phyloP scores from a whole-genome alignment of 441 rosid genomes.

The Capsella rubella region DNA sequence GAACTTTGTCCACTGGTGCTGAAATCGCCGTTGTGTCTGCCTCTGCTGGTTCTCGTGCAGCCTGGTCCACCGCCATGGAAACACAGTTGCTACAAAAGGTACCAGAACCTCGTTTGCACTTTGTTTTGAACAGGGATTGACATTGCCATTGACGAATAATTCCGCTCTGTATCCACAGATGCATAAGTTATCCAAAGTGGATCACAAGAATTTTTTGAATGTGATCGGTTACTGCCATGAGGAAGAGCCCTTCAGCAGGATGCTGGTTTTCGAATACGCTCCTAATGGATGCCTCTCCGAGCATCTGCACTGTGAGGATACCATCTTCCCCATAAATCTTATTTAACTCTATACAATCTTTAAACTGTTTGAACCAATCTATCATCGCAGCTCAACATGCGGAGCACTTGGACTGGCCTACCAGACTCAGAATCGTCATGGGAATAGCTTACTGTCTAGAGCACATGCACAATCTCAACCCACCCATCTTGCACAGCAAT shows the following conservation, averaged over 20 bases:
- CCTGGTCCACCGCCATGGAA: constrained; percentile 78
- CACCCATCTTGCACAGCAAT: constrained; percentile 65
- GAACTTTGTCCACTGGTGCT: constrained; percentile 88
- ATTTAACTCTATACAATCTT: background rate
- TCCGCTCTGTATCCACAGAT: constrained; percentile 58
- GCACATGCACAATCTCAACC: constrained; percentile 83
- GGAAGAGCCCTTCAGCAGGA: constrained; percentile 82
- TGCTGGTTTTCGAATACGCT: constrained; percentile 96
- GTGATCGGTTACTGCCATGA: constrained; percentile 89
- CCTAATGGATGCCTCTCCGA: constrained; percentile 95
- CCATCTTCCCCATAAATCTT: background rate
- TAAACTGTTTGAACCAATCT: constrained; percentile 11
- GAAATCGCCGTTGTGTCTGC: constrained; percentile 86
- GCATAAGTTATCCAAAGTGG: constrained; percentile 74
- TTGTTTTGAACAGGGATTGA: constrained; percentile 6
- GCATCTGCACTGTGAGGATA: constrained; percentile 86
- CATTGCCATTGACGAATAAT: background rate
- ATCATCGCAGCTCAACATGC: constrained; percentile 69
- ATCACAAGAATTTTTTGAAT: constrained; percentile 92
- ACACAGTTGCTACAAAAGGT: constrained; percentile 83
- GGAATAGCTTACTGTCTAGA: constrained; percentile 94
- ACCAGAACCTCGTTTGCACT: constrained; percentile 29
- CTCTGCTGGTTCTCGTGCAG: constrained; percentile 53
- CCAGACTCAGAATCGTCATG: constrained; percentile 81
- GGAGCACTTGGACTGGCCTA: constrained; percentile 91